Percentiles rank a stretch among this genome's conserved stretches.
phyloP scores from a whole-genome alignment of 495 filamentous ascomycete genomes.

The Aspergillus campestris region DNA sequence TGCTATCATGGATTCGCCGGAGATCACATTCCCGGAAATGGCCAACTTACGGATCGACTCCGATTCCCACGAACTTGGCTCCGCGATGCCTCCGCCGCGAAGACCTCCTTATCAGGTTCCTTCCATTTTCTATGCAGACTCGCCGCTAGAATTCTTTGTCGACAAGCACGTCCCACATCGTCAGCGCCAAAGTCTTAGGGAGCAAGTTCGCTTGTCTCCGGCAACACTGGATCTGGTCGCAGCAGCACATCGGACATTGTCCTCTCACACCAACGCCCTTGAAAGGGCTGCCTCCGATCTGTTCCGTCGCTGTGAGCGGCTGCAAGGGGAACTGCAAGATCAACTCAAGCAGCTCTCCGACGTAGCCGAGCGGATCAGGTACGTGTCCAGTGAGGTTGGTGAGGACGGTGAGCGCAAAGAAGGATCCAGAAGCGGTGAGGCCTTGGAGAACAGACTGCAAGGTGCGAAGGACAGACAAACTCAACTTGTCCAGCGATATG shows the following conservation, averaged over 20 bases:
- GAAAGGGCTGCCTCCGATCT: conserved; percentile 71
- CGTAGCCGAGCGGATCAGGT: conserved; percentile 56
- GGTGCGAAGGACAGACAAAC: conserved; percentile 50
- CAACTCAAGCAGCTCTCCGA: conserved; percentile 64
- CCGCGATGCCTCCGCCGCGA: conserved; percentile 28
- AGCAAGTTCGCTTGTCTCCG: conserved; percentile 66
- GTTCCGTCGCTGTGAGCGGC: conserved; percentile 65
- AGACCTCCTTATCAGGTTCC: conserved; percentile 66
- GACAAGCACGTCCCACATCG: conserved; percentile 51
- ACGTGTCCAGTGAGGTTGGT: conserved; percentile 52
- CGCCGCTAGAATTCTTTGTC: conserved; percentile 52
- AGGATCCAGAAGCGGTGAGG: conserved; percentile 37
- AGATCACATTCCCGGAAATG: conserved; percentile 25
- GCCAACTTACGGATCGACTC: conserved; percentile 25
- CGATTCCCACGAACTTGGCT: conserved; percentile 11
- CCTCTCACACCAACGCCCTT: conserved; percentile 62
- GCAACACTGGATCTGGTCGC: conserved; percentile 68
- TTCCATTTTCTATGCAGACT: conserved; percentile 49
- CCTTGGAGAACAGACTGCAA: conserved; percentile 52
- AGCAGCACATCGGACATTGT: conserved; percentile 66
- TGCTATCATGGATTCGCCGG: conserved; percentile 57
- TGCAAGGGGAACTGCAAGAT: conserved; percentile 61
- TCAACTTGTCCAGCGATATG: conserved; percentile 52
- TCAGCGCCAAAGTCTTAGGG: conserved; percentile 52
- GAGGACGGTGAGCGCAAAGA: conserved; percentile 37